phyloP scores from a whole-genome alignment of 441 rosid species.

The Pelargonium cotyledonis region DNA sequence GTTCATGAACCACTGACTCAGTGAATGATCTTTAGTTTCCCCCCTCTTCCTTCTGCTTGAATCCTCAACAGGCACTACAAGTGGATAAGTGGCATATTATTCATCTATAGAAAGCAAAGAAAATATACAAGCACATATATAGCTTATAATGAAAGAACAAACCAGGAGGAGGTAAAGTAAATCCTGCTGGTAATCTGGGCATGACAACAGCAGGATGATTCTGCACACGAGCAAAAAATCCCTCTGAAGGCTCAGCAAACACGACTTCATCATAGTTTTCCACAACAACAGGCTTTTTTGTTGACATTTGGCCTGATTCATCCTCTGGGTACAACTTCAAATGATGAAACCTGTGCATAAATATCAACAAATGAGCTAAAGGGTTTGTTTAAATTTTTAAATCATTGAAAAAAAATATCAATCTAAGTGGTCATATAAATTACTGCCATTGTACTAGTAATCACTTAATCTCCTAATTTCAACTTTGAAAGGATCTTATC shows the following conservation, averaged over 20 bases:
- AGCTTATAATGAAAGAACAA: constrained; percentile 16
- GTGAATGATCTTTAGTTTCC: constrained; percentile 44
- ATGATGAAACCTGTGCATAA: constrained; percentile 39
- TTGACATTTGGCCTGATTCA: constrained; percentile 44
- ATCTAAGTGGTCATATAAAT: no score
- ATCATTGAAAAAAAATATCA: background rate
- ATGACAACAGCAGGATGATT: constrained; percentile 47
- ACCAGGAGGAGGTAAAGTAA: constrained; percentile 48
- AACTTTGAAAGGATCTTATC: no score
- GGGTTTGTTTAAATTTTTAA: background rate
- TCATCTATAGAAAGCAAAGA: constrained; percentile 10
- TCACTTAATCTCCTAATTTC: no score
- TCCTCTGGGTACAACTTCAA: constrained; percentile 50
- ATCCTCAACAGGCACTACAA: constrained; percentile 40
- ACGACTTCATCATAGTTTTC: constrained; percentile 49
- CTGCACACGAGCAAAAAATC: constrained; percentile 44
- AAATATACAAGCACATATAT: constrained; percentile 13
- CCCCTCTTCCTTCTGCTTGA: constrained; percentile 40
- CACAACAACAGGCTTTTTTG: constrained; percentile 51
- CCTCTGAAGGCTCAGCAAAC: constrained; percentile 49
- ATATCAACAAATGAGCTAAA: background rate
- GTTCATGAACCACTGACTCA: constrained; percentile 42
- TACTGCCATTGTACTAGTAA: no score
- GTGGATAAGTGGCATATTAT: constrained; percentile 15
- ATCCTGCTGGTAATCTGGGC: constrained; percentile 48